These are phyloP conservation scores for Persicaria tinctoria DNA, from an alignment of 148 eudicot species.

Conservation along the genomic window DNA sequence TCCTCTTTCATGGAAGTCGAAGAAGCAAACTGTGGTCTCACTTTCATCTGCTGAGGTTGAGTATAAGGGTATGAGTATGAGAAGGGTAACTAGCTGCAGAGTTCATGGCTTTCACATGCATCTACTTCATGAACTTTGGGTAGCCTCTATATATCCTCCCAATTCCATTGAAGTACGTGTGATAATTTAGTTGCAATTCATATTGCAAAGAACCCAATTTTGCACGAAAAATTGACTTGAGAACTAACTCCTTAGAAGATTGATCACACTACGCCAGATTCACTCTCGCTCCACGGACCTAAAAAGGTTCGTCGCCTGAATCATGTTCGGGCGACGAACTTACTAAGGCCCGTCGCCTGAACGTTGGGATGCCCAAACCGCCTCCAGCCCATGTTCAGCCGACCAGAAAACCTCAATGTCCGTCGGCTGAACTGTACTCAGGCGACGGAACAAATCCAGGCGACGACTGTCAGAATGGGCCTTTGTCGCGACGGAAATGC, in stretches of 20 bases:
- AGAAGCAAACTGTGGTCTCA: background rate
- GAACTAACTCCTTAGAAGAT: background rate
- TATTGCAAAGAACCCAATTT: background rate
- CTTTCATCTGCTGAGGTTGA: background rate
- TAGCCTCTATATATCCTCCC: background rate
- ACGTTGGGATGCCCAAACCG: no score
- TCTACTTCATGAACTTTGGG: background rate
- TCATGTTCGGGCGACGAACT: no score
- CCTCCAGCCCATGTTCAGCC: no score
- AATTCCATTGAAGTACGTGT: background rate
- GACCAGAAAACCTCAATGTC: no score
- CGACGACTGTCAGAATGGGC: no score
- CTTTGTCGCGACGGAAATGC: no score
- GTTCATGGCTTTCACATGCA: background rate
- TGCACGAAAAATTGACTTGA: background rate
- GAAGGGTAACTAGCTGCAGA: background rate
- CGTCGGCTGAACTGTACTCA: no score
- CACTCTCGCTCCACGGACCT: no score
- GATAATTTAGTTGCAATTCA: background rate
- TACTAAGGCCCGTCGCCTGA: no score
- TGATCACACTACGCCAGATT: no score
- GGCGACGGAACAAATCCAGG: no score
- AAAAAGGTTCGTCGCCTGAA: no score
- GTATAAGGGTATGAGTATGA: background rate
- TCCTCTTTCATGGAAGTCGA: background rate